Base-by-base conservation (phyloP, 1,139 yeast genomes). In the Sugiyamaella castrensis region DNA sequence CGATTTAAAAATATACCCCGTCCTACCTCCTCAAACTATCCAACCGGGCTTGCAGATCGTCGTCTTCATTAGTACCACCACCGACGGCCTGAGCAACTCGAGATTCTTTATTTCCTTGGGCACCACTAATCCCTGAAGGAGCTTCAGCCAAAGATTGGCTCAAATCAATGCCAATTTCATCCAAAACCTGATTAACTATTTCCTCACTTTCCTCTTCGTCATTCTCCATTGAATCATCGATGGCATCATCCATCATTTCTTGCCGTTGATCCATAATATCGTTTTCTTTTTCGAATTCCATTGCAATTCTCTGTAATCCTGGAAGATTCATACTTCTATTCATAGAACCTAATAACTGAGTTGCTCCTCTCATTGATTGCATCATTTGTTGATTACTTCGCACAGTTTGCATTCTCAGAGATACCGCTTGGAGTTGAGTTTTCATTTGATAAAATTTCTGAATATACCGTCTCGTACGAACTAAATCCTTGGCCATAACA, bases 191-290 rank as follows among this genome's bases (percentile, higher is more conserved):
- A 63, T 84, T 81, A 51, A 94, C 91, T 41, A 92, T 86, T 61
- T 91, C 97, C 63, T 92, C 98, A 11, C 87, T 86, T 59, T 87
- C 96, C 84, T 46, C 89, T 53, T 86, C 82, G 56, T 81, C 89
- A 64, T 83, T 87, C 48, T 85, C 95, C 89, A 91, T 87, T 27
- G 92, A 84, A 65, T 91, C 97, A 65, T 92, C 98, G 59, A 94
- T 84, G 11, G 96, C 95, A 64, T 92, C 98, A 66, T 92, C 98
- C 87, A 92, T 94, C 79, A 92, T 88, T 64, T 94, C 99, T 67
- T 92, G 98, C 62, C 96, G 84, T 70, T 92, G 98, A 67, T 92
- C 98, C 98, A 92, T 92, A 64, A 94, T 73, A 65, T 92, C 98
- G 68, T 87, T 88, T 65, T 92, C 96, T 62, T 81, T 82, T 60